Evolutionary conservation across 1,139 yeast genomes (phyloP).

Genomic region (Nakaseomyces sp.): DNA sequence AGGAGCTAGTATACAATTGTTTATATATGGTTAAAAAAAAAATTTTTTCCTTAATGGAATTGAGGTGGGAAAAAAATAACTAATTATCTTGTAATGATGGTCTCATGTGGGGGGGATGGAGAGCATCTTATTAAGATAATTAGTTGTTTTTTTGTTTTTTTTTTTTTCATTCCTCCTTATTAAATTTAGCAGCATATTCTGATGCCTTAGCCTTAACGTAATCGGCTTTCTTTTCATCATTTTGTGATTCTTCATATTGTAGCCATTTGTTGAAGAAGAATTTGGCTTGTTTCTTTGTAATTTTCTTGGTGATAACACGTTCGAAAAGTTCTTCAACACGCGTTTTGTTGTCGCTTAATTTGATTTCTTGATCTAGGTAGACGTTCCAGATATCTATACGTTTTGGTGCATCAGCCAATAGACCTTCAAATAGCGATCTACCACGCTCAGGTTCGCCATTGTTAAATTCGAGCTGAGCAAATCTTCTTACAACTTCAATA

Average conservation of each 20-base stretch:
- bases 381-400: constrained; percentile 92
- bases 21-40: too few relatives aligned
- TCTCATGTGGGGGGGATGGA: too few relatives aligned
- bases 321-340: constrained; percentile 68
- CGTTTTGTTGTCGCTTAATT: constrained; percentile 49
- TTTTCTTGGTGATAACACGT: constrained; percentile 58
- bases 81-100: too few relatives aligned
- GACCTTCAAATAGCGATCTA: constrained; percentile 87
- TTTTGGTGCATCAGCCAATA: constrained; percentile 82
- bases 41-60: too few relatives aligned
- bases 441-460: constrained; percentile 93
- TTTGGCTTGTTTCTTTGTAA: constrained; percentile 87
- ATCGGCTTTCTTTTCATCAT: constrained; percentile 64
- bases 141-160: background rate
- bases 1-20: too few relatives aligned
- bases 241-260: constrained; percentile 58
- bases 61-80: too few relatives aligned
- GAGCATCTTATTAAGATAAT: too few relatives aligned
- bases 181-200: constrained; percentile 46
- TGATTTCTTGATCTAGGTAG: constrained; percentile 86
- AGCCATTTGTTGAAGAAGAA: constrained; percentile 94
- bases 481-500: constrained; percentile 73
- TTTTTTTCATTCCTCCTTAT: background rate
- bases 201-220: constrained; percentile 88
- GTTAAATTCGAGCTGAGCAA: constrained; percentile 78